A percentile compares a stretch with the other conserved stretches of the same genome.
Evolutionary conservation across 2,329 filamentous ascomycete species (phyloP).

Genomic region (Alternaria dauci): DNA sequence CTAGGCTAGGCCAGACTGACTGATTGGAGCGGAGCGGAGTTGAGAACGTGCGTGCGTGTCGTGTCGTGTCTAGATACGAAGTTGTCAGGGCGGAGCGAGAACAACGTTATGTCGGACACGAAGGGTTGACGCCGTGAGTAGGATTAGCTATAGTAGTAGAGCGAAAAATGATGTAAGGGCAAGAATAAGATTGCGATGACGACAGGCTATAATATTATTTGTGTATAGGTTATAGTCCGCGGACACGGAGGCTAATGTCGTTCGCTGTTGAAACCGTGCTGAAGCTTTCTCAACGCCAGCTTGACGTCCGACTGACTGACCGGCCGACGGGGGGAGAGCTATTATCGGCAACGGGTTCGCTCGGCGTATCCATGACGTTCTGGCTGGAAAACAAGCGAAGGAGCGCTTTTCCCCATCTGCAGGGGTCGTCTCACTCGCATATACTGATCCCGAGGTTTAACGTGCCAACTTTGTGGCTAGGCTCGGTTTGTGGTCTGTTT

Average conservation of each 20-base stretch:
- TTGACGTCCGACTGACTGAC: not conserved
- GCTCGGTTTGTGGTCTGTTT: not conserved
- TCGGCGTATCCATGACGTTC: slow-evolving; percentile 26
- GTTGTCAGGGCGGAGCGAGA: no score
- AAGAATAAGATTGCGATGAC: not conserved
- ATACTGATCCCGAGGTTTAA: slow-evolving; percentile 16
- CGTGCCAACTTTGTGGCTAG: slow-evolving; percentile 18
- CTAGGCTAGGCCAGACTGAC: no score
- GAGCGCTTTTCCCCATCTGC: not conserved
- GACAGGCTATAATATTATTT: not conserved
- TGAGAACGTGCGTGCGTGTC: no score
- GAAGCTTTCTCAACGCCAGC: not conserved
- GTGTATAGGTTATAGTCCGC: not conserved
- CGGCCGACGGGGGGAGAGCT: not conserved
- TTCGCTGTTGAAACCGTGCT: not conserved
- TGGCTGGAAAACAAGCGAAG: slow-evolving; percentile 7
- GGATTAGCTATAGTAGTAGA: no score
- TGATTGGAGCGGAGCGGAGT: no score
- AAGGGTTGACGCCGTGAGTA: no score
- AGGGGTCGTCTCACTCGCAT: slow-evolving; percentile 2
- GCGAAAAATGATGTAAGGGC: no score
- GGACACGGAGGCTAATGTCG: not conserved
- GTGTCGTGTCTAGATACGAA: no score
- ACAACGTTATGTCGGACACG: no score
- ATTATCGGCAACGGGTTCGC: not conserved